Conservation (phyloP, 75 land plant genomes). For the Pinus taeda region DNA sequence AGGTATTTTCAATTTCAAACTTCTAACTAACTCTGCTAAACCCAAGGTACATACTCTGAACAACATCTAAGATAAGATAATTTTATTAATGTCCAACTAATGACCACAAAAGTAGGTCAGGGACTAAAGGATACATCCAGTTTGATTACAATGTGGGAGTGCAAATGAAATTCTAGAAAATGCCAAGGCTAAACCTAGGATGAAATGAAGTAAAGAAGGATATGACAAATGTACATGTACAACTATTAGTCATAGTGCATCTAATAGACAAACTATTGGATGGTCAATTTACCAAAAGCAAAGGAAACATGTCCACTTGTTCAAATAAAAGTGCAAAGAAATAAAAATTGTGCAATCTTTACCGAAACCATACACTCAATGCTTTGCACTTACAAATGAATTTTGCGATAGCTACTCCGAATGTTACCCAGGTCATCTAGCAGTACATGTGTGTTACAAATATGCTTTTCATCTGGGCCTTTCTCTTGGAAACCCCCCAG, state of each 20-base stretch:
- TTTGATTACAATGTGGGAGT: no score
- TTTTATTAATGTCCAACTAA: no score
- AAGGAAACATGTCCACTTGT: neutral
- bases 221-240: neutral
- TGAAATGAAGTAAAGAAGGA: no score
- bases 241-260: neutral
- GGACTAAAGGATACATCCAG: no score
- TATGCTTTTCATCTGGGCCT: slow-evolving; percentile 78
- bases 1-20: neutral
- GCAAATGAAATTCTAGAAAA: no score
- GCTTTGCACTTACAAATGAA: slow-evolving; percentile 70
- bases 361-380: slow-evolving; percentile 8
- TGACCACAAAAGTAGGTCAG: no score
- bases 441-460: slow-evolving; percentile 85
- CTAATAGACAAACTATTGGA: neutral
- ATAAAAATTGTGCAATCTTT: neutral
- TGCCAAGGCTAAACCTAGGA: no score
- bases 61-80: neutral
- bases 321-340: slow-evolving; percentile 9
- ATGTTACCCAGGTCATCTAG: slow-evolving; percentile 78
- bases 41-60: neutral
- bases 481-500: slow-evolving; percentile 98
- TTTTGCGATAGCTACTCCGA: slow-evolving; percentile 67
- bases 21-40: neutral
- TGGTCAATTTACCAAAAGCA: neutral